Conservation (phyloP, 2,329 filamentous ascomycete species). For the Colletotrichum sp. region DNA sequence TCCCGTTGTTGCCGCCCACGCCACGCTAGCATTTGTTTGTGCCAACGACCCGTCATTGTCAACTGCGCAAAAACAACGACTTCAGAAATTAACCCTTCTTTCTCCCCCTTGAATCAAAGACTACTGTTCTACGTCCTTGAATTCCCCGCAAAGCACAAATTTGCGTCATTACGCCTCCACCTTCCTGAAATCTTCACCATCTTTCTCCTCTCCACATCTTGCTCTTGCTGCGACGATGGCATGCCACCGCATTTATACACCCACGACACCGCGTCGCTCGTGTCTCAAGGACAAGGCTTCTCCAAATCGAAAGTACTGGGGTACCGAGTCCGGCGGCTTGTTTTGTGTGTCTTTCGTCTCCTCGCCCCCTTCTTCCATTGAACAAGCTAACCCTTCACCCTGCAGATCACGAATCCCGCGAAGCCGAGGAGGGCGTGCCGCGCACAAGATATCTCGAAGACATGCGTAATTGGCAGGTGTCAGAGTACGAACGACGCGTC, state of each 20-base stretch:
- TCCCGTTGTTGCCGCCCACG: accelerated
- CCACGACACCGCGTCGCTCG: not conserved
- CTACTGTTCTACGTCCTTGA: not conserved
- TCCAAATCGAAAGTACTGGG: not conserved
- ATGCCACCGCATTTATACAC: not conserved
- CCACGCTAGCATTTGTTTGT: not conserved
- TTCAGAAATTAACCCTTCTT: not conserved
- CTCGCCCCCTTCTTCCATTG: accelerated
- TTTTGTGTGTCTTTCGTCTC: not conserved
- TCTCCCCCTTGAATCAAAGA: not conserved
- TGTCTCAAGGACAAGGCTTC: not conserved
- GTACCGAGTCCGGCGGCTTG: not conserved
- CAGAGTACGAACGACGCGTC: not conserved
- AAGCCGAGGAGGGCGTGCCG: not conserved
- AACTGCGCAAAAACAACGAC: not conserved
- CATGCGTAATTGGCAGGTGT: not conserved
- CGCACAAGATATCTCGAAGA: not conserved
- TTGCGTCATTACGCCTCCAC: not conserved
- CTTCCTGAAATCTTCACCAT: not conserved
- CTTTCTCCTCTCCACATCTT: not conserved
- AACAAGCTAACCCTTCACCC: accelerated
- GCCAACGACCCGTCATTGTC: not conserved
- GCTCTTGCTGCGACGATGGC: not conserved
- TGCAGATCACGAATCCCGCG: not conserved
- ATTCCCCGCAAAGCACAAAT: not conserved